phyloP scores from a whole-genome alignment of 2,329 filamentous ascomycete species.

The Verticillium zaregamsianum region DNA sequence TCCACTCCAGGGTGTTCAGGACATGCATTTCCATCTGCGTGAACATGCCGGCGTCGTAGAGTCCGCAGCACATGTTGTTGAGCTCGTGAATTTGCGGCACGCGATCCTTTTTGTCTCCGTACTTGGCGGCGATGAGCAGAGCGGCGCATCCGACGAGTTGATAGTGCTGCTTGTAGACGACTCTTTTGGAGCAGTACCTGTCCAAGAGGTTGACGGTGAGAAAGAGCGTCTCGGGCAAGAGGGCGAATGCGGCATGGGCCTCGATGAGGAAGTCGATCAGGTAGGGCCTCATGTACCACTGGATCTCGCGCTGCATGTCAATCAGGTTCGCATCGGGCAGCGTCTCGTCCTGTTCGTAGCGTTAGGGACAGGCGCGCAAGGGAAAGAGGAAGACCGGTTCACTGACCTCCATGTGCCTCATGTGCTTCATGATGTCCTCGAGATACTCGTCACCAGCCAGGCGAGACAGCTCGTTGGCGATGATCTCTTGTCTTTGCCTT shows the following conservation, averaged over 20 bases:
- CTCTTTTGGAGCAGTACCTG: constrained; percentile 93
- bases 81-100: constrained; percentile 97
- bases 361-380: constrained; percentile 5
- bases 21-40: constrained; percentile 99
- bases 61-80: constrained; percentile 97
- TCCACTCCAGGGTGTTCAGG: constrained; percentile 94
- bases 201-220: constrained; percentile 95
- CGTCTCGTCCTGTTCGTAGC: constrained; percentile 61
- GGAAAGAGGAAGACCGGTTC: not conserved
- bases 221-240: constrained; percentile 92
- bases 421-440: constrained; percentile 90
- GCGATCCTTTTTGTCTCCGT: constrained; percentile 96
- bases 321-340: constrained; percentile 95
- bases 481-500: constrained; percentile 78
- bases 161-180: constrained; percentile 99
- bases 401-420: constrained; percentile 86
- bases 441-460: constrained; percentile 86
- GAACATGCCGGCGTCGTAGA: constrained; percentile 99
- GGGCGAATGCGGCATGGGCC: constrained; percentile 89
- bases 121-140: constrained; percentile 95
- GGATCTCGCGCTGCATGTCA: constrained; percentile 98
- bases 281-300: constrained; percentile 99
- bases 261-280: constrained; percentile 97
- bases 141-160: constrained; percentile 96
- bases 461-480: constrained; percentile 84